Evolutionary conservation across 2,329 filamentous ascomycete genomes (phyloP).

Genomic region (Claviceps monticola): DNA sequence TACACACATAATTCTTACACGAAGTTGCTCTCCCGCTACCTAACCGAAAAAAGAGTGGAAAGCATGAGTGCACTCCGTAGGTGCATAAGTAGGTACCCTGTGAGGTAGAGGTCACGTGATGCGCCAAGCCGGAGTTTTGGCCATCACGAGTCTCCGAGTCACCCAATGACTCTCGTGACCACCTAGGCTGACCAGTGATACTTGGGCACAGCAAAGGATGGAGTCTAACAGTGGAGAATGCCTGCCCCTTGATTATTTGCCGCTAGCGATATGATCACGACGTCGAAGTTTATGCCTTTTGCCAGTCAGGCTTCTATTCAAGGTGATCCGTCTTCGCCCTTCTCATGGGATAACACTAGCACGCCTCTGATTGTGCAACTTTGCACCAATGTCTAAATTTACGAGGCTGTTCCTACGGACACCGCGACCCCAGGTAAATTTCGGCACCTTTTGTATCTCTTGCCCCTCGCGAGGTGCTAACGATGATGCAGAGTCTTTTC

Average conservation of each 20-base stretch:
- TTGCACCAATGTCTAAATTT: slow-evolving; percentile 19
- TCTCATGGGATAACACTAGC: background rate
- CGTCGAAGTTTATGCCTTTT: background rate
- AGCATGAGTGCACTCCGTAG: no score
- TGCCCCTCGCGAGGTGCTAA: slow-evolving; percentile 2
- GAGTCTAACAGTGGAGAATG: background rate
- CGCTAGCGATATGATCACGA: background rate
- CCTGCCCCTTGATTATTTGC: background rate
- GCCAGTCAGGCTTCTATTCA: background rate
- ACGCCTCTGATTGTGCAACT: background rate
- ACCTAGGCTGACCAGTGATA: background rate
- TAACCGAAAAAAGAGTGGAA: no score
- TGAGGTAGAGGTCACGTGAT: background rate
- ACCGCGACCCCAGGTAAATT: slow-evolving; percentile 26
- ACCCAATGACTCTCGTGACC: no score
- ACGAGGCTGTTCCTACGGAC: slow-evolving; percentile 24
- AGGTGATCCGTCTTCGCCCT: background rate
- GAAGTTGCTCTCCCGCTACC: background rate
- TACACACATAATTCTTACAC: background rate
- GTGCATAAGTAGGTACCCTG: background rate
- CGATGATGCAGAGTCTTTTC: slow-evolving; percentile 55
- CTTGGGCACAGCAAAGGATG: background rate
- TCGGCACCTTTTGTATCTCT: background rate
- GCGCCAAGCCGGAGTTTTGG: no score
- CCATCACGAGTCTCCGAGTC: no score